Conservation (phyloP, 805 yeast species). For the Yarrowia sp. region DNA sequence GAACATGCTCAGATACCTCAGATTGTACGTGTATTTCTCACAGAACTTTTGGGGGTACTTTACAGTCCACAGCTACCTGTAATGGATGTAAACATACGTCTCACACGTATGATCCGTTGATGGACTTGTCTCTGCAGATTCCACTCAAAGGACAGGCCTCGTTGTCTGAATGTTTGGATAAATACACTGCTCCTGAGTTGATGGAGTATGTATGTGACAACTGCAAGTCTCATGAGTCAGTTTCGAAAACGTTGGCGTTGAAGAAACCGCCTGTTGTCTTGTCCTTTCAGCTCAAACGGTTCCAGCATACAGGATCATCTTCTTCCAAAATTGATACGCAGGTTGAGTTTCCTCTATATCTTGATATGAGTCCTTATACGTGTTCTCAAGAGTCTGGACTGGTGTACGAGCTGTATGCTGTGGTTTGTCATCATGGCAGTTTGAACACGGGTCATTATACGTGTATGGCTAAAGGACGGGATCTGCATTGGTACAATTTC, state of each 20-base stretch:
- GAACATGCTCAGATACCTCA: neutral
- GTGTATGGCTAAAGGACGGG: slow-evolving; percentile 67
- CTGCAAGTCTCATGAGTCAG: slow-evolving; percentile 63
- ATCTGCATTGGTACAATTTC: slow-evolving; percentile 83
- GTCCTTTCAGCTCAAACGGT: slow-evolving; percentile 75
- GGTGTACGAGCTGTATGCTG: slow-evolving; percentile 80
- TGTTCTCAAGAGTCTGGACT: slow-evolving; percentile 33
- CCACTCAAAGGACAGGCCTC: slow-evolving; percentile 31
- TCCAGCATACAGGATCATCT: slow-evolving; percentile 53
- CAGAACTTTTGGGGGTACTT: slow-evolving; percentile 74
- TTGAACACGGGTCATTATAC: slow-evolving; percentile 96
- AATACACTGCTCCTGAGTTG: slow-evolving; percentile 74
- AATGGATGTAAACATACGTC: slow-evolving; percentile 61
- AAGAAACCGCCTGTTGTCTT: slow-evolving; percentile 72
- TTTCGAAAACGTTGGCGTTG: slow-evolving; percentile 69
- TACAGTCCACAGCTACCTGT: slow-evolving; percentile 78
- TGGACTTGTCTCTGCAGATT: slow-evolving; percentile 84
- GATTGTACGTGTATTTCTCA: slow-evolving; percentile 79
- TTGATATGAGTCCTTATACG: slow-evolving; percentile 66
- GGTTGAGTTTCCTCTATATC: slow-evolving; percentile 66
- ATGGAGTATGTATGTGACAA: slow-evolving; percentile 71
- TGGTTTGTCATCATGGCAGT: slow-evolving; percentile 86
- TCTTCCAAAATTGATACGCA: slow-evolving; percentile 70
- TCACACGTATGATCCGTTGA: slow-evolving; percentile 79
- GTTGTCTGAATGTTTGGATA: slow-evolving; percentile 64